Conservation (phyloP, 139 green algal genomes). For the Picochlorum costavermella region DNA sequence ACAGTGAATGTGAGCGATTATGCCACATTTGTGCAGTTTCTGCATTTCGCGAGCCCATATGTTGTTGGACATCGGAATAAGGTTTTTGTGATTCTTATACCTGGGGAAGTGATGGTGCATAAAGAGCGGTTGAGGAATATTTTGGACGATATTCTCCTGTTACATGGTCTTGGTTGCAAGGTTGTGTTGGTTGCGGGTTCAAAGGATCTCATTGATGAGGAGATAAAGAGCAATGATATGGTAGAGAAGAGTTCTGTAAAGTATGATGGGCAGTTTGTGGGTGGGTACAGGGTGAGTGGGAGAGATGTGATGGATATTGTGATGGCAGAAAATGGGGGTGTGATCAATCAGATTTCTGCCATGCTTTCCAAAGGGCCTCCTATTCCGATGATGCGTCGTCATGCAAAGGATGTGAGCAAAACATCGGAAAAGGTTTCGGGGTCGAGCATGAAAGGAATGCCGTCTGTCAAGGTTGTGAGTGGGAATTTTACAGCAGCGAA, state of each 20-base stretch:
- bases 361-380: slow-evolving; percentile 55
- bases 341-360: slow-evolving; percentile 51
- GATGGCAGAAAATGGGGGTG: slow-evolving; percentile 28
- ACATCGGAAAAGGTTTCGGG: neutral
- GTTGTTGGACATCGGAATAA: slow-evolving; percentile 73
- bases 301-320: slow-evolving; percentile 25
- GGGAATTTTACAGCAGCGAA: slow-evolving; percentile 92
- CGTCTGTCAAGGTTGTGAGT: slow-evolving; percentile 50
- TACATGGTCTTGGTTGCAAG: slow-evolving; percentile 80
- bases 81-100: slow-evolving; percentile 86
- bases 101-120: slow-evolving; percentile 64
- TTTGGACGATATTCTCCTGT: slow-evolving; percentile 77
- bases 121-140: slow-evolving; percentile 38
- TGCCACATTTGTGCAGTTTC: slow-evolving; percentile 44
- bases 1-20: slow-evolving; percentile 30
- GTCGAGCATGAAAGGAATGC: slow-evolving; percentile 26
- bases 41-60: slow-evolving; percentile 73
- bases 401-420: slow-evolving; percentile 55
- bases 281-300: slow-evolving; percentile 78
- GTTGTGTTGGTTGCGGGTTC: slow-evolving; percentile 82
- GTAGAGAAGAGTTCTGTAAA: slow-evolving; percentile 10
- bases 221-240: slow-evolving; percentile 15
- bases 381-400: slow-evolving; percentile 76
- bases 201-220: slow-evolving; percentile 18
- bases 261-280: slow-evolving; percentile 38